phyloP scores from a whole-genome alignment of 2,329 filamentous ascomycete species.

The Penicillium sp. region DNA sequence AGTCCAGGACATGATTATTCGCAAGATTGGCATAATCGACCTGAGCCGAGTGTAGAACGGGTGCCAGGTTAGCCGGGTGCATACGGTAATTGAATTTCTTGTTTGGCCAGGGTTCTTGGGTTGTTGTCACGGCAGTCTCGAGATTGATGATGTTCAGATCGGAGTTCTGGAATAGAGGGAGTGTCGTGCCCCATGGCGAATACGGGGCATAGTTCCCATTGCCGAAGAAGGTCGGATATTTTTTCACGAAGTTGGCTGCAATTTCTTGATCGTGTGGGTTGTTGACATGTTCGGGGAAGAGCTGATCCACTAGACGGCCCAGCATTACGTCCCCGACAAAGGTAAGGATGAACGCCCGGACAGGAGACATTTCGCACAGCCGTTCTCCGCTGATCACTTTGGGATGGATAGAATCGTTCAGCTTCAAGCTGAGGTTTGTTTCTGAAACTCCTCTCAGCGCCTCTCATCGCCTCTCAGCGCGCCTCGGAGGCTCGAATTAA shows the following conservation, averaged over 20 bases:
- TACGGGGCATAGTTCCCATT: slow-evolving; percentile 25
- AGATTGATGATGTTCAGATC: slow-evolving; percentile 47
- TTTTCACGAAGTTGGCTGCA: slow-evolving; percentile 21
- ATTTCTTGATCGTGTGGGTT: slow-evolving; percentile 29
- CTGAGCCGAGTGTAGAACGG: slow-evolving; percentile 33
- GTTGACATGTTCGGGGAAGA: slow-evolving; percentile 39
- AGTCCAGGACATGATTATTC: slow-evolving; percentile 48
- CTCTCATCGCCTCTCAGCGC: too few relatives aligned
- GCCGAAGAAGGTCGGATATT: slow-evolving; percentile 23
- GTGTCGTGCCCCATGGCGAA: slow-evolving; percentile 42
- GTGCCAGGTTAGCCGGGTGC: slow-evolving; percentile 42
- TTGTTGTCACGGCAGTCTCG: slow-evolving; percentile 44
- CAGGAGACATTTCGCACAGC: too few relatives aligned
- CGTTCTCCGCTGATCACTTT: too few relatives aligned
- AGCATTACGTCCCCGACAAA: slow-evolving; percentile 49
- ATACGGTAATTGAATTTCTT: slow-evolving; percentile 49
- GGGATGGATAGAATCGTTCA: too few relatives aligned
- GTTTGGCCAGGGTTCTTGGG: slow-evolving; percentile 37
- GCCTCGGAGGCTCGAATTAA: neutral
- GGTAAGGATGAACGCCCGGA: slow-evolving; percentile 20
- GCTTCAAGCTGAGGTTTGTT: too few relatives aligned
- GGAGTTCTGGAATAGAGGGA: slow-evolving; percentile 35
- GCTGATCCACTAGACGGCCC: slow-evolving; percentile 46
- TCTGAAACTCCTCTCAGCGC: too few relatives aligned
- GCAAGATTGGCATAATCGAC: slow-evolving; percentile 43